Base-by-base conservation (phyloP, 345 rosid genomes). In the Murraya paniculata region DNA sequence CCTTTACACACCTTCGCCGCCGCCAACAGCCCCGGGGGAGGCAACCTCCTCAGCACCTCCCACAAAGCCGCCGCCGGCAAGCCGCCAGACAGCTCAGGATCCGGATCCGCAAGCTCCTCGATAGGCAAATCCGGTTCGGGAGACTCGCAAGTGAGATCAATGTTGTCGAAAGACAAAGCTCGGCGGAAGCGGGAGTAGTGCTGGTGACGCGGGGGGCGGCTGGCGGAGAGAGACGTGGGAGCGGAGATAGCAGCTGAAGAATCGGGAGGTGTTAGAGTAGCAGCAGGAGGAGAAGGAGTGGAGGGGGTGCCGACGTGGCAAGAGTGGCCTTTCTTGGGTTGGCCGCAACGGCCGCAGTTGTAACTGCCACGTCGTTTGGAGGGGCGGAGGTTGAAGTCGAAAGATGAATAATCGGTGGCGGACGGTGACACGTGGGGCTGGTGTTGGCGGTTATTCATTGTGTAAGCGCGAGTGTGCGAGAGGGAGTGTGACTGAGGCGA, bases 291-390 rank as follows among this genome's bases (percentile, higher is more conserved):
- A 10, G 88, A 68, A 9, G 88, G 79, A 70, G 88, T 36, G 10
- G 90, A 72, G 66, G 88, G 77, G 35, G 60, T 58, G 38, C 71
- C 57, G 50, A 87, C 7, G 69, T 82, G 82, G 78, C 99, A 97
- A 69, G 75, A 69, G 77, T 97, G 99, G 79, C 99, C 98, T 64
- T 90, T 97, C 83, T 97, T 97, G 64, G 98, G 99, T 39, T 86
- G 97, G 22, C 99, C 99, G 35, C 99, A 97, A n/a, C 98, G 87
- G 76, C 98, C 91, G 68, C 99, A 97, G 88, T 88, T 97, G 84
- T 97, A 97, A 75, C 90, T 94, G 41, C 99, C 98, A 1, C 99
- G 93, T 24, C 86, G 87, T 59, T 86, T 92, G n/a, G 64, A 57
- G 18, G 82, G 91, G 33, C 72, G 80, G 72, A 33, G 45, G 39